Evolutionary conservation across 805 yeast genomes (phyloP).

Genomic region (Clavispora phyllophila): DNA sequence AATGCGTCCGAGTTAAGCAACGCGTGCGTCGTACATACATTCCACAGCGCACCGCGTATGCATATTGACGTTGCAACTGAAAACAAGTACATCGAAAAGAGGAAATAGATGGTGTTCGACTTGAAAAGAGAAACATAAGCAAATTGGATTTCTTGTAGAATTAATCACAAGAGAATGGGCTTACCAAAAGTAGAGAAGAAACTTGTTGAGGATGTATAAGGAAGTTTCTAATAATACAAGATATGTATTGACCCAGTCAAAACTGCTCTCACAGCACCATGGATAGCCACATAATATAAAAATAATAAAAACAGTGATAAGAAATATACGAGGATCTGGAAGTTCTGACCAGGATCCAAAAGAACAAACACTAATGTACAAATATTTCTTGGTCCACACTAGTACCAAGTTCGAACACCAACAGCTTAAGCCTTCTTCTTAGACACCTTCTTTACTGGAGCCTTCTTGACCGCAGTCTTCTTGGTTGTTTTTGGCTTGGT

Average conservation of each 20-base stretch:
- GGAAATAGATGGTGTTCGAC: no score
- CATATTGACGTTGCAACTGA: no score
- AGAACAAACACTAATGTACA: slow-evolving; percentile 11
- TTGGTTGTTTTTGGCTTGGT: slow-evolving; percentile 1
- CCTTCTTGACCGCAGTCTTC: slow-evolving; percentile 4
- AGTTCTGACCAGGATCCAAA: not conserved
- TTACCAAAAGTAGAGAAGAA: no score
- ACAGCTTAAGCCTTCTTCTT: not conserved
- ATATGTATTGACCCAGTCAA: not conserved
- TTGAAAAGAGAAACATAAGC: no score
- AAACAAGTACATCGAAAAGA: no score
- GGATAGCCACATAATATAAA: slow-evolving; percentile 1
- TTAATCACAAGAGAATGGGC: no score
- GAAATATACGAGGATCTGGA: not conserved
- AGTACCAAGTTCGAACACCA: not conserved
- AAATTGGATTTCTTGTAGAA: no score
- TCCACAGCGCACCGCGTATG: not conserved
- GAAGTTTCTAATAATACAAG: not conserved
- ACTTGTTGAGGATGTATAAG: no score
- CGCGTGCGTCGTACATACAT: not conserved
- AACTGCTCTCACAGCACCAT: not conserved
- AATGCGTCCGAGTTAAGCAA: no score
- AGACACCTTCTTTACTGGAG: slow-evolving; percentile 1
- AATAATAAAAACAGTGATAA: slow-evolving; percentile 1
- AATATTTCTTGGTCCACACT: slow-evolving; percentile 1